Evolutionary conservation across 305 asterid species (phyloP).

Genomic region (Fraxinus paxiana): DNA sequence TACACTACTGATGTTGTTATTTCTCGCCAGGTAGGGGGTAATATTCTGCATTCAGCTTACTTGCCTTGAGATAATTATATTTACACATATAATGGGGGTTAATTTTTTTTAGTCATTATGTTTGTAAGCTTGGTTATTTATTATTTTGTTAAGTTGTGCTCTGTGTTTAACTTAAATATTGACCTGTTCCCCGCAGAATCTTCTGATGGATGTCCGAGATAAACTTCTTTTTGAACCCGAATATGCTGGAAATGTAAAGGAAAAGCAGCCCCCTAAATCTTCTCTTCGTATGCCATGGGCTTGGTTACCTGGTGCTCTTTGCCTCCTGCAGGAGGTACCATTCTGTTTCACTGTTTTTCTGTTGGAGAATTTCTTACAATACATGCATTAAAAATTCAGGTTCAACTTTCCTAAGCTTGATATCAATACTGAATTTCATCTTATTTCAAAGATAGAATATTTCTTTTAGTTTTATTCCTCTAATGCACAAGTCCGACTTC

Average conservation of each 20-base stretch:
- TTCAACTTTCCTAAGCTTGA: conserved; percentile 5
- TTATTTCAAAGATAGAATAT: neutral
- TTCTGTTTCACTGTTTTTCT: conserved; percentile 19
- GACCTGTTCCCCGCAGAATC: conserved; percentile 47
- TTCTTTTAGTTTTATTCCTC: neutral
- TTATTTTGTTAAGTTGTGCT: conserved; percentile 14
- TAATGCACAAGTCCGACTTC: neutral
- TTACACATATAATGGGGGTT: neutral
- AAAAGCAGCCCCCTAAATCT: conserved; percentile 75
- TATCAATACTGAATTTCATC: conserved; percentile 10
- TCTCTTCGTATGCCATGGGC: conserved; percentile 84
- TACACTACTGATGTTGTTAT: conserved; percentile 79
- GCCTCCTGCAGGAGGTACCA: conserved; percentile 96
- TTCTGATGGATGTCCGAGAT: conserved; percentile 88
- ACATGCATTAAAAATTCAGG: conserved; percentile 15
- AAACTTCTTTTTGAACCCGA: conserved; percentile 96
- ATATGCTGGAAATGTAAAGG: conserved; percentile 84
- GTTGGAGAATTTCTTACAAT: neutral
- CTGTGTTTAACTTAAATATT: conserved; percentile 14
- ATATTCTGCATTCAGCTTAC: conserved; percentile 17
- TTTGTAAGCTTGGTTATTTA: conserved; percentile 7
- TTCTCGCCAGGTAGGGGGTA: conserved; percentile 67
- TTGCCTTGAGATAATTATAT: conserved; percentile 16
- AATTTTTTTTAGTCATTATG: neutral
- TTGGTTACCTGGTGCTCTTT: conserved; percentile 92